Conservation (phyloP, 2,329 filamentous ascomycete genomes). For the Aspergillus jensenii region DNA sequence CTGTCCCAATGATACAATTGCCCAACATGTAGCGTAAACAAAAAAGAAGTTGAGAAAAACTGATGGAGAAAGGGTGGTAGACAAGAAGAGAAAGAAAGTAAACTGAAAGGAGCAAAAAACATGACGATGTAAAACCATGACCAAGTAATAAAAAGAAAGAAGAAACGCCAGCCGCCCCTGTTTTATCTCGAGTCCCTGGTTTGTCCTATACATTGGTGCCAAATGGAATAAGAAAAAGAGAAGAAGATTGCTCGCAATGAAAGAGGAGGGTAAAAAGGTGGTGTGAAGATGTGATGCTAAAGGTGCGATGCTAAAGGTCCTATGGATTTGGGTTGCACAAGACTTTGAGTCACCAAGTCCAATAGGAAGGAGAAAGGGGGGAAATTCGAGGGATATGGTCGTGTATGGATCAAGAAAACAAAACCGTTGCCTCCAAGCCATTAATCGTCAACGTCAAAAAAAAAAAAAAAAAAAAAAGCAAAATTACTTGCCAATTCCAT, state of each 20-base stretch:
- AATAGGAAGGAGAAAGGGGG: constrained; percentile 16
- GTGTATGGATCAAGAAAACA: constrained; percentile 7
- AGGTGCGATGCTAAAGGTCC: neutral
- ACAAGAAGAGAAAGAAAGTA: constrained; percentile 9
- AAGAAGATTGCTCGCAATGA: neutral
- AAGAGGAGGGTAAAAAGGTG: neutral
- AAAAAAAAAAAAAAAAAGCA: neutral
- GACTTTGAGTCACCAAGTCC: neutral
- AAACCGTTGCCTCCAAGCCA: constrained; percentile 7
- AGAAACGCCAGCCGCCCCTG: constrained; percentile 15
- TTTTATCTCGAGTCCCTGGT: constrained; percentile 13
- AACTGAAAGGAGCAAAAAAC: neutral
- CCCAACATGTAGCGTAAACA: constrained; percentile 17
- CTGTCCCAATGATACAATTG: constrained; percentile 28
- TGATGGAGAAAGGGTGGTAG: constrained; percentile 5
- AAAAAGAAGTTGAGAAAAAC: constrained; percentile 19
- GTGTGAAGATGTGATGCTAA: neutral
- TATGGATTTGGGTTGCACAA: neutral
- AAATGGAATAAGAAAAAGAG: constrained; percentile 13
- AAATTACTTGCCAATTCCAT: constrained; percentile 37
- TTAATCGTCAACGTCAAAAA: constrained; percentile 12
- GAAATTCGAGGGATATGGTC: neutral
- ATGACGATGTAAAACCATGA: constrained; percentile 1
- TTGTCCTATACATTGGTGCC: constrained; percentile 15
- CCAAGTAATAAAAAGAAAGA: constrained; percentile 7